These are phyloP conservation scores for Auriscalpium vulgare DNA, from an alignment of 768 basidiomycete genomes.

Conservation along the genomic window DNA sequence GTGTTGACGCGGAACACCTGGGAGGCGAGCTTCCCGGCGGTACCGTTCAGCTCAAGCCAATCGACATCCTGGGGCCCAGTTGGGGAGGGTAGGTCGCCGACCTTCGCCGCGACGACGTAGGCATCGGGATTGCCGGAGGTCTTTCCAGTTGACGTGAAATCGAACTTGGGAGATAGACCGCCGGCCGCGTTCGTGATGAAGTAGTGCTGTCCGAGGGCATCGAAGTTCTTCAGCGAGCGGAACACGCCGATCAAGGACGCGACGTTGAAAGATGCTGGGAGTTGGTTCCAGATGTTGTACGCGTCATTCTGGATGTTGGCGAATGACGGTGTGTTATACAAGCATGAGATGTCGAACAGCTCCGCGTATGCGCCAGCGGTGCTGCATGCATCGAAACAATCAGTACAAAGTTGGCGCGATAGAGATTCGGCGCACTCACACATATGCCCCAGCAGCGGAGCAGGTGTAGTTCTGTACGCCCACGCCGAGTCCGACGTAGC, in stretches of 20 bases:
- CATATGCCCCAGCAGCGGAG: background rate
- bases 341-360: conserved; percentile 8
- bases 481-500: conserved; percentile 1
- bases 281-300: background rate
- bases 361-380: conserved; percentile 7
- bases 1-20: conserved; percentile 8
- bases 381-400: conserved; percentile 1
- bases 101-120: conserved; percentile 4
- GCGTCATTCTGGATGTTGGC: background rate
- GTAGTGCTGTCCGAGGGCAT: conserved; percentile 6
- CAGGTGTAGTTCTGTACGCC: conserved; percentile 5
- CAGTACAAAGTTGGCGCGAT: background rate
- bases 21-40: conserved; percentile 1
- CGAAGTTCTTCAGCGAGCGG: background rate
- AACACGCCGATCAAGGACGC: background rate
- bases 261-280: background rate
- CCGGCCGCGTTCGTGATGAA: background rate
- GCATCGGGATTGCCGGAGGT: background rate
- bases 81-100: conserved; percentile 1
- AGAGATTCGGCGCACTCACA: background rate
- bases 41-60: conserved; percentile 4
- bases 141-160: conserved; percentile 4
- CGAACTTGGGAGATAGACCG: background rate
- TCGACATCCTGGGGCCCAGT: background rate
- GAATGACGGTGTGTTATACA: background rate